These are phyloP conservation scores for Annulohypoxylon truncatum DNA, from an alignment of 2,329 filamentous ascomycete species.

Conservation along the genomic window DNA sequence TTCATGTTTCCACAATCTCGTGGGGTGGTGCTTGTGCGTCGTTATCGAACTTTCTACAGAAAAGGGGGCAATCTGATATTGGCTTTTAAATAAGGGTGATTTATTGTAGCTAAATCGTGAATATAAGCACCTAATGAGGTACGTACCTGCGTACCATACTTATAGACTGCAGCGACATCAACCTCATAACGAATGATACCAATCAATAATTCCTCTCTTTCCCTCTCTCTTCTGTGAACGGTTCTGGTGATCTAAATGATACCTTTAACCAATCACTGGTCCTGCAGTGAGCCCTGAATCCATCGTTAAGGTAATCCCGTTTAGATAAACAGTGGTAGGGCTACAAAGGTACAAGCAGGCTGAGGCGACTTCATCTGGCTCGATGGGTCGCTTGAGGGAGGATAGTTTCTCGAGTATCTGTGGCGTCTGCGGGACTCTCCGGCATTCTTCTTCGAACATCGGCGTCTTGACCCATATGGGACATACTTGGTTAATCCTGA, in stretches of 20 bases:
- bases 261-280: conserved; percentile 3
- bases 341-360: conserved; percentile 43
- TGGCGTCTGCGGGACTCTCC: conserved; percentile 22
- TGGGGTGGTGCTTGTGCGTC: background rate
- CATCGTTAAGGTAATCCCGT: conserved; percentile 34
- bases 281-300: conserved; percentile 31
- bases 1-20: conserved; percentile 14
- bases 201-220: background rate
- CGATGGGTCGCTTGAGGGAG: conserved; percentile 35
- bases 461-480: conserved; percentile 34
- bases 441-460: conserved; percentile 39
- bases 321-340: conserved; percentile 31
- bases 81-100: background rate
- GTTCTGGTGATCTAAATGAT: background rate
- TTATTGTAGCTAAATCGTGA: no score
- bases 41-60: conserved; percentile 11
- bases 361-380: conserved; percentile 41
- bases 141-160: no score
- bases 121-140: no score
- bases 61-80: conserved; percentile 13
- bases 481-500: no score
- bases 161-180: no score
- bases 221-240: background rate
- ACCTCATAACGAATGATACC: background rate
- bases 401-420: conserved; percentile 25